phyloP scores from a whole-genome alignment of 768 basidiomycete genomes.

The Boletus bicolor region DNA sequence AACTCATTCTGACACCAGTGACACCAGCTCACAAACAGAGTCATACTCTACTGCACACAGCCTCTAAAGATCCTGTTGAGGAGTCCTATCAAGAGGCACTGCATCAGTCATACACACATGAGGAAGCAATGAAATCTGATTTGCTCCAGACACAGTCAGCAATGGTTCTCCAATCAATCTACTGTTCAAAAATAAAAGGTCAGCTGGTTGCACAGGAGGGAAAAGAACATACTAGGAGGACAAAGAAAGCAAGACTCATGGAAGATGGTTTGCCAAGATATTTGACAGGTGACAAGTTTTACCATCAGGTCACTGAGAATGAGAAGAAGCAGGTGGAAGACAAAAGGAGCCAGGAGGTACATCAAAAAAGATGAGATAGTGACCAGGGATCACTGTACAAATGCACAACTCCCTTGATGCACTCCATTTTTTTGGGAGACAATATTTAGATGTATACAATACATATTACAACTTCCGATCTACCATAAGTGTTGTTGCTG shows the following conservation, averaged over 20 bases:
- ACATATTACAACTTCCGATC: too few species aligned
- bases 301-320: constrained; percentile 4
- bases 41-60: neutral
- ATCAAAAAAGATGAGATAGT: neutral
- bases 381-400: too few species aligned
- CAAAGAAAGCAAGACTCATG: constrained; percentile 4
- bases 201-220: constrained; percentile 19
- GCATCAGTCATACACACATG: neutral
- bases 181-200: constrained; percentile 7
- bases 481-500: too few species aligned
- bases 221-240: constrained; percentile 7
- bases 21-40: neutral
- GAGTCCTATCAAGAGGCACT: neutral
- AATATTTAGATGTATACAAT: too few species aligned
- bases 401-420: too few species aligned
- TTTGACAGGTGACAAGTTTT: constrained; percentile 20
- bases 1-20: neutral
- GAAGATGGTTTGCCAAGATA: constrained; percentile 9
- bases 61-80: neutral
- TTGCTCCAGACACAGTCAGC: neutral
- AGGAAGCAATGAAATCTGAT: too few species aligned
- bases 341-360: neutral
- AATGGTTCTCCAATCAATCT: constrained; percentile 2
- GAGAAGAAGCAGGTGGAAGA: neutral
- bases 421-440: too few species aligned